These are phyloP conservation scores for Sporothrix protearum DNA, from an alignment of 2,329 filamentous ascomycete species.

Conservation along the genomic window DNA sequence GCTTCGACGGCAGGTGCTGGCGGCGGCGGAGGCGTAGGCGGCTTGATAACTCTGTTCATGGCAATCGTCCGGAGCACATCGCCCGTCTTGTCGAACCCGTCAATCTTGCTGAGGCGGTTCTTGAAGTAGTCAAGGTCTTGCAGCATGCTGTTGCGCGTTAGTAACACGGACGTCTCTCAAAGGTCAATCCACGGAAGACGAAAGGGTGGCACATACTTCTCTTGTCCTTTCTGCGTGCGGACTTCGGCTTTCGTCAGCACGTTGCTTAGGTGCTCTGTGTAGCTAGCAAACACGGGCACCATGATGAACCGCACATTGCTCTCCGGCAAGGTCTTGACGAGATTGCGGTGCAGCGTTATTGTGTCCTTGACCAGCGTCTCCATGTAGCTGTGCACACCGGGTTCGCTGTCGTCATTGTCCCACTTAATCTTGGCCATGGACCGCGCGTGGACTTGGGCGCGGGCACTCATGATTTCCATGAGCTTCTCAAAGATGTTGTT, in stretches of 20 bases:
- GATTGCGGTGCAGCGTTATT: constrained; percentile 74
- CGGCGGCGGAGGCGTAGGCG: constrained; percentile 16
- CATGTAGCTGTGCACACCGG: constrained; percentile 66
- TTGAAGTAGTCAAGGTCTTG: constrained; percentile 72
- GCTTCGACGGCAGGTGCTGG: constrained; percentile 21
- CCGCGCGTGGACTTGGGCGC: constrained; percentile 69
- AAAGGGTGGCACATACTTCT: constrained; percentile 64
- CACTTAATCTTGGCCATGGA: constrained; percentile 72
- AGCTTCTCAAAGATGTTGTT: constrained; percentile 88
- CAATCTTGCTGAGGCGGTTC: constrained; percentile 67
- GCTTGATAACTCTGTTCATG: constrained; percentile 52
- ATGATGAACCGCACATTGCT: constrained; percentile 77
- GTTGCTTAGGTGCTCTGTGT: constrained; percentile 72
- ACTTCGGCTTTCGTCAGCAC: constrained; percentile 64
- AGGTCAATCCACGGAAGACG: too few relatives aligned
- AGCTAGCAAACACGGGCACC: constrained; percentile 76
- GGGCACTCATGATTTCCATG: constrained; percentile 83
- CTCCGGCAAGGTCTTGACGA: constrained; percentile 77
- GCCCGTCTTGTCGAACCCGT: constrained; percentile 73
- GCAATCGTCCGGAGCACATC: constrained; percentile 64
- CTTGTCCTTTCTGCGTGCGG: constrained; percentile 63
- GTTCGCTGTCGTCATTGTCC: constrained; percentile 48
- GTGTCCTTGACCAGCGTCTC: constrained; percentile 86
- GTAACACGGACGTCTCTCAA: too few relatives aligned
- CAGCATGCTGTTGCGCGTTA: constrained; percentile 58